Percentiles rank a stretch among this genome's conserved stretches.
phyloP scores from a whole-genome alignment of 2,329 filamentous ascomycete species.

The Penicillium sp. region DNA sequence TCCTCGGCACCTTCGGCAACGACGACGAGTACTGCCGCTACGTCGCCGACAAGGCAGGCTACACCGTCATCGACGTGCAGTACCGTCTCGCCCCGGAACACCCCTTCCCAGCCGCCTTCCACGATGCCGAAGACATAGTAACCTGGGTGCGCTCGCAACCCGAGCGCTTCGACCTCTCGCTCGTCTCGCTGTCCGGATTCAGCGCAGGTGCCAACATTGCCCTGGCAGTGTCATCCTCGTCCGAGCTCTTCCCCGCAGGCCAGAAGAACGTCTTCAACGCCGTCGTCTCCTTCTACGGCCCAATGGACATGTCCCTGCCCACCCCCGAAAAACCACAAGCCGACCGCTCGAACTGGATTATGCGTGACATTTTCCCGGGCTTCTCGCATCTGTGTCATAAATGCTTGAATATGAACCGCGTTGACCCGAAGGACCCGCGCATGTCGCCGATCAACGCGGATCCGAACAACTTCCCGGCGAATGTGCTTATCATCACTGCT shows the following conservation, averaged over 20 bases:
- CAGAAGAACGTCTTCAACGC: constrained; percentile 19
- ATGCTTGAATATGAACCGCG: constrained; percentile 3
- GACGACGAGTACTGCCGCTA: constrained; percentile 31
- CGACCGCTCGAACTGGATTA: constrained; percentile 20
- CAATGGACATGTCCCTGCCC: constrained; percentile 21
- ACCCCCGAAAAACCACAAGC: constrained; percentile 14
- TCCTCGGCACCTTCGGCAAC: constrained; percentile 29
- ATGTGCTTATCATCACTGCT: constrained; percentile 27
- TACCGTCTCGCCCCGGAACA: constrained; percentile 45
- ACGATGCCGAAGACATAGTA: constrained; percentile 40
- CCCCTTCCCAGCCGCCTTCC: constrained; percentile 39
- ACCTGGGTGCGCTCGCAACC: constrained; percentile 34
- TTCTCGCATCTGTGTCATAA: constrained; percentile 33
- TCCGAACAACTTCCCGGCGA: constrained; percentile 20
- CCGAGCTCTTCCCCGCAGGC: constrained; percentile 9
- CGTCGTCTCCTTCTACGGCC: constrained; percentile 36
- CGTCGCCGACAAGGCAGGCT: constrained; percentile 23
- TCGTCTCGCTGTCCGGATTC: constrained; percentile 42
- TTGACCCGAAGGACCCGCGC: constrained; percentile 21
- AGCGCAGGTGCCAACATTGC: constrained; percentile 45
- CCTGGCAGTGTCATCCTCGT: constrained; percentile 28
- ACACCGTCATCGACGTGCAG: constrained; percentile 38
- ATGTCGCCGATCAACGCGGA: constrained; percentile 29
- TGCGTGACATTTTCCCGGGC: constrained; percentile 20
- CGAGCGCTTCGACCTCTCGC: constrained; percentile 30